Evolutionary conservation across 345 rosid species (phyloP).

Genomic region (Leavenworthia alabamica): DNA sequence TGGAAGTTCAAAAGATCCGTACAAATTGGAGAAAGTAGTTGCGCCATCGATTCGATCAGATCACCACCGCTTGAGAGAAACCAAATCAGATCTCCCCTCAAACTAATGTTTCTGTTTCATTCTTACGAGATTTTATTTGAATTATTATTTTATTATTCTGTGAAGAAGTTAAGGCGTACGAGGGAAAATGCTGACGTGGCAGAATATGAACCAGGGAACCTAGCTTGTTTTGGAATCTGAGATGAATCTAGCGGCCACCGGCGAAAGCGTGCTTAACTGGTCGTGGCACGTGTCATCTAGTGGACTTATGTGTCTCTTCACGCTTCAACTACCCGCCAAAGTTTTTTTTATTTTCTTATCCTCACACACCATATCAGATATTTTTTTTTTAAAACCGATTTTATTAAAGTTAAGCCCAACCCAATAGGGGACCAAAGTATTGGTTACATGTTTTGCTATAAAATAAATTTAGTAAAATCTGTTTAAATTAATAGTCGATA

Average conservation of each 20-base stretch:
- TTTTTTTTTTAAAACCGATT: too few species aligned
- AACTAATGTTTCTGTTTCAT: background rate
- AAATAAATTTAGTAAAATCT: too few species aligned
- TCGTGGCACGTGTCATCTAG: slow-evolving; percentile 44
- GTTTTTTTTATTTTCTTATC: background rate
- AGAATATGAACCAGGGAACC: slow-evolving; percentile 35
- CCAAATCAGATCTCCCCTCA: background rate
- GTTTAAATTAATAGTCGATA: too few species aligned
- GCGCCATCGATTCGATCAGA: slow-evolving; percentile 50
- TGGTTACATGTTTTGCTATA: too few species aligned
- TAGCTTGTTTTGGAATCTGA: slow-evolving; percentile 27
- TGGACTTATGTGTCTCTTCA: slow-evolving; percentile 26
- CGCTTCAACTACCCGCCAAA: slow-evolving; percentile 28
- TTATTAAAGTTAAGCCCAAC: too few species aligned
- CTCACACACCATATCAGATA: background rate
- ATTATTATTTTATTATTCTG: slow-evolving; percentile 5
- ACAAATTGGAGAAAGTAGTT: slow-evolving; percentile 64
- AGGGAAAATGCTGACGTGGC: slow-evolving; percentile 58
- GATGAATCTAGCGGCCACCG: slow-evolving; percentile 24
- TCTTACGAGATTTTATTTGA: slow-evolving; percentile 11
- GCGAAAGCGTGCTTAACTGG: slow-evolving; percentile 18
- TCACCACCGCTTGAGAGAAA: background rate
- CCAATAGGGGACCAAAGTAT: too few species aligned
- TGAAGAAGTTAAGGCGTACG: slow-evolving; percentile 43
- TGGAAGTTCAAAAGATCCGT: slow-evolving; percentile 57